Base-by-base conservation (phyloP, 192 early-diverging fungal species). In the Podila horticola region DNA sequence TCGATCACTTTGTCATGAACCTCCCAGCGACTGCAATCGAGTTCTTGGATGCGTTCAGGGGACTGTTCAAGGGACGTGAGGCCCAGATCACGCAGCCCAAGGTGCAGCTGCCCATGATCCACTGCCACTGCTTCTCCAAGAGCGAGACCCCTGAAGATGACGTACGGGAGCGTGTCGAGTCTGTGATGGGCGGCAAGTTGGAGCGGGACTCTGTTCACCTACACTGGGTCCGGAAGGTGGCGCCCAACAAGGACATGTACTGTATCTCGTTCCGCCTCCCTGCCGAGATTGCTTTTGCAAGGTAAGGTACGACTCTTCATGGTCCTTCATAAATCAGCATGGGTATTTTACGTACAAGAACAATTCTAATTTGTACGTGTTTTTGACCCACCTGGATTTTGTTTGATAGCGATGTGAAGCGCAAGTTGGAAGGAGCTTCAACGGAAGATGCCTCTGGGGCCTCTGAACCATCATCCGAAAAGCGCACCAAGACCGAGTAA, bases 161-260 rank as follows among this genome's bases (percentile, higher is more conserved):
- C 70, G 86, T 93, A 15, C 70, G 89, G 83, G 91, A 93, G 86
- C 62, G 70, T 8, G 65, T 68, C 9, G 71, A 79, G 61, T 31
- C 72, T 31, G 71, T 76, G 74, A 70, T 74, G 62, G 76, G 70
- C 31, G 63, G 57, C 26, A 24, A 34, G 55, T 52, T 62, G 38
- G 71, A 71, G 61, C 26, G 63, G 65, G 75, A 82, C 34, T 76
- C 74, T 55, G 58, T 79, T 66, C 79, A 83, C 9, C 84, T 97
- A 6, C 92, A 94, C 74, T 92, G 89, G 76, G 98, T 99, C 2
- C 92, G 98, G 28, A 93, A 94, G 58, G 98, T 99, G 3, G 97
- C 98, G 2, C 98, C 98, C 3, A 97, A 96, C 61, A 99, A 99
- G 87, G 96, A 99, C 31, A 99, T 99, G 98, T 92, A 95, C 71